Evolutionary conservation across 257 asterid genomes (phyloP).

Genomic region (Fraxinus quadrangulata): DNA sequence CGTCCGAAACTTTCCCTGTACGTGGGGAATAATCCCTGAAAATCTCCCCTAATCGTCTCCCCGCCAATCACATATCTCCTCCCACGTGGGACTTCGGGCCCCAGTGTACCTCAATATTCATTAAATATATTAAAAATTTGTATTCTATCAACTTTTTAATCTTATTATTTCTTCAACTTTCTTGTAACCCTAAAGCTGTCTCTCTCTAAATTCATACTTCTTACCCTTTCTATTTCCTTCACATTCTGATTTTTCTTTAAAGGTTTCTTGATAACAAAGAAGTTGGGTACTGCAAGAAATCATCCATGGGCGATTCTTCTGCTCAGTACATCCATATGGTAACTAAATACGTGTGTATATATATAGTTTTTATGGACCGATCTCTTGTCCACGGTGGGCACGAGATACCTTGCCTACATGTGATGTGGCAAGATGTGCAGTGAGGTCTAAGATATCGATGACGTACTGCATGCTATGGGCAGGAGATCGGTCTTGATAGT

Average conservation of each 20-base stretch:
- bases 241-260: not conserved
- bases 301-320: conserved; percentile 64
- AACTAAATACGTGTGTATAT: not conserved
- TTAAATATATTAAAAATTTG: not conserved
- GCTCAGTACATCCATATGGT: conserved; percentile 81
- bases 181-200: not conserved
- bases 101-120: conserved; percentile 23
- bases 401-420: too few relatives aligned
- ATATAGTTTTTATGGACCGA: too few relatives aligned
- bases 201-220: not conserved
- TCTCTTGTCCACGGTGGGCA: too few relatives aligned
- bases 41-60: conserved; percentile 68
- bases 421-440: too few relatives aligned
- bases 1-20: too few relatives aligned
- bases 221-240: not conserved
- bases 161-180: not conserved
- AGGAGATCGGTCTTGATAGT: not conserved
- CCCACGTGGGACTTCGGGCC: conserved; percentile 77
- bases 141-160: not conserved
- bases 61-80: conserved; percentile 58
- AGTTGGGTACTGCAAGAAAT: not conserved
- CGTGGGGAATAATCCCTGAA: not conserved
- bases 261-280: not conserved
- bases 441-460: too few relatives aligned
- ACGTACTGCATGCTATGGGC: too few relatives aligned